Base-by-base conservation (phyloP, 2,329 filamentous ascomycete genomes). In the Zymoseptoria brevis region DNA sequence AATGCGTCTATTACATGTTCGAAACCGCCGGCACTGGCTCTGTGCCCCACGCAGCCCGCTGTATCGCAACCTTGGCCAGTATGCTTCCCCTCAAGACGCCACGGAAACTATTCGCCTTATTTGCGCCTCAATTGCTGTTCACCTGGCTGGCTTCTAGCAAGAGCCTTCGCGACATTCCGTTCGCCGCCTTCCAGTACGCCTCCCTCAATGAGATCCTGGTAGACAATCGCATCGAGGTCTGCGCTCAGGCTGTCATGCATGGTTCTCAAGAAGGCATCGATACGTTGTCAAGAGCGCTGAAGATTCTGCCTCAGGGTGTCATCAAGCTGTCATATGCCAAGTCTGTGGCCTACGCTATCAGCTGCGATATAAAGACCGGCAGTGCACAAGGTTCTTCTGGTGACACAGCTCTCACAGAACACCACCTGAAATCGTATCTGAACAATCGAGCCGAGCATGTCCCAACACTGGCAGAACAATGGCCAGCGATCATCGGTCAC, bases 1-100 rank as follows among this genome's bases (percentile, higher is more conserved):
- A 88, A 64, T 91, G 90, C 64, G 88, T 96, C 19, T 99, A 96
- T 72, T 88, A 94, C 72, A 91, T 97, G 21, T 96, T 97, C 67
- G 94, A 97, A 72, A 90, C 88, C 0, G 89, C 92, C 1, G 90
- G 88, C 1, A 75, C 81, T 2, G 75, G 77, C 9, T 87, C 88
- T 6, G 79, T 81, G 19, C 76, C 79, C 19, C 88, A 96, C 74
- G 92, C 93, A 1, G 83, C 82, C 57, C 81, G 81, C 55, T 95
- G 90, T 66, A 79, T 96, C 50, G 72, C 74, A 4, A 78, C 81
- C 11, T 85, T 96, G 30, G 84, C 92, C 3, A 75, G 72, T 11
- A 79, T 81, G 0, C 80, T 96, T 35, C 75, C 80, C 0, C 80
- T 97, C 21, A 74, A 80, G 22, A 83, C 84, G 51, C 80, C 90